Evolutionary conservation across 371 early-diverging fungal species (phyloP).

Genomic region (Sporodiniella umbellata): DNA sequence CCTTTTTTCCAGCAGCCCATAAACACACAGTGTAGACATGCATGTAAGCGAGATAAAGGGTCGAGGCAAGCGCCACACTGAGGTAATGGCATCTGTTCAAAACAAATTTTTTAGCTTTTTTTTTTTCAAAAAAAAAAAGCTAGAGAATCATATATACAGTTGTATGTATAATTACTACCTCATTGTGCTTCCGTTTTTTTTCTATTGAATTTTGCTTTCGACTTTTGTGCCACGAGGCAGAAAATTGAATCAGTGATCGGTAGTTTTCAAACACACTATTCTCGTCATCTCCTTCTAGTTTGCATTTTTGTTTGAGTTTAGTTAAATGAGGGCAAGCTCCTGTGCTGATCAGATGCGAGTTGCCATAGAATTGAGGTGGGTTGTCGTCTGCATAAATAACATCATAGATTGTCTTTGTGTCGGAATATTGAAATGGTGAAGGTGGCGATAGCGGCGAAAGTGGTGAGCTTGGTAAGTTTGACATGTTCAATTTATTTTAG

Average conservation of each 20-base stretch:
- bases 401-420: conserved; percentile 32
- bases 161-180: no score
- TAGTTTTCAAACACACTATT: conserved; percentile 30
- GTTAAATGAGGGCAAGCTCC: conserved; percentile 38
- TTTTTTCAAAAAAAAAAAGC: no score
- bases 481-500: not conserved
- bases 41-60: conserved; percentile 69
- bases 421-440: conserved; percentile 9
- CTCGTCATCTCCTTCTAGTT: conserved; percentile 11
- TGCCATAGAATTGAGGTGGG: conserved; percentile 32
- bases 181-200: conserved; percentile 18
- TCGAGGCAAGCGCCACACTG: conserved; percentile 64
- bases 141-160: no score
- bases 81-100: conserved; percentile 63
- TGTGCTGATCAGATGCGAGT: conserved; percentile 15
- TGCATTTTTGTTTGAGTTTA: conserved; percentile 23
- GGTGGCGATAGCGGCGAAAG: conserved; percentile 18
- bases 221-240: conserved; percentile 32
- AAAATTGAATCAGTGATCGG: conserved; percentile 31
- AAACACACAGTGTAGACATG: conserved; percentile 72
- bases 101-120: not conserved
- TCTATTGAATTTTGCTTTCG: conserved; percentile 20
- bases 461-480: conserved; percentile 16
- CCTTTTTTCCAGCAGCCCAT: conserved; percentile 65
- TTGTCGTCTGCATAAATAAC: conserved; percentile 36